Evolutionary conservation across 305 asterid species (phyloP).

Genomic region (Fraxinus velutina): DNA sequence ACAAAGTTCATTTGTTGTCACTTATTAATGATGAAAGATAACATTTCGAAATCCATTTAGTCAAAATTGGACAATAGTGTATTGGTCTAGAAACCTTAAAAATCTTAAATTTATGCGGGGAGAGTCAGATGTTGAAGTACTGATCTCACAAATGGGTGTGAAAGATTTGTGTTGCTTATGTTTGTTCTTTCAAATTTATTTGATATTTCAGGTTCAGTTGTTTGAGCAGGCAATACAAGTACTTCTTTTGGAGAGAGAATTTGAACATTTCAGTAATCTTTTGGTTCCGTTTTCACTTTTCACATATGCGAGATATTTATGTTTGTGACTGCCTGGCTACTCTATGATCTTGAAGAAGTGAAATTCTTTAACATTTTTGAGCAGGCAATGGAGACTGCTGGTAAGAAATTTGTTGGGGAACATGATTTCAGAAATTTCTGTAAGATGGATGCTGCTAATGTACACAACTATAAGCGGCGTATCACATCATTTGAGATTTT

Average conservation of each 20-base stretch:
- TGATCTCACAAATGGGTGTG: background rate
- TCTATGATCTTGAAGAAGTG: constrained; percentile 14
- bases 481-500: constrained; percentile 58
- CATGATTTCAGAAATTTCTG: constrained; percentile 98
- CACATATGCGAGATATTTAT: constrained; percentile 8
- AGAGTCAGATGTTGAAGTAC: background rate
- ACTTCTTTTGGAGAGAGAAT: constrained; percentile 83
- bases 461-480: constrained; percentile 70
- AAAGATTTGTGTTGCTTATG: constrained; percentile 8
- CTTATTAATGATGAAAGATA: background rate
- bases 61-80: background rate
- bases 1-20: background rate
- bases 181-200: constrained; percentile 14
- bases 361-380: constrained; percentile 21
- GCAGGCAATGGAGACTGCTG: constrained; percentile 85
- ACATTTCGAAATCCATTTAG: background rate
- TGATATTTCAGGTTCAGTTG: constrained; percentile 78
- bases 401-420: constrained; percentile 75
- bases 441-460: constrained; percentile 95
- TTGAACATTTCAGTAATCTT: constrained; percentile 56
- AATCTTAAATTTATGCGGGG: constrained; percentile 1
- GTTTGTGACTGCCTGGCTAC: constrained; percentile 5
- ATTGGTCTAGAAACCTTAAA: constrained; percentile 1
- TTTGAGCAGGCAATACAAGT: constrained; percentile 81
- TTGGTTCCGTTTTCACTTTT: constrained; percentile 17